These are phyloP conservation scores for Peronosclerospora sorghi DNA, from an alignment of 352 stramenopile genomes.

Conservation along the genomic window DNA sequence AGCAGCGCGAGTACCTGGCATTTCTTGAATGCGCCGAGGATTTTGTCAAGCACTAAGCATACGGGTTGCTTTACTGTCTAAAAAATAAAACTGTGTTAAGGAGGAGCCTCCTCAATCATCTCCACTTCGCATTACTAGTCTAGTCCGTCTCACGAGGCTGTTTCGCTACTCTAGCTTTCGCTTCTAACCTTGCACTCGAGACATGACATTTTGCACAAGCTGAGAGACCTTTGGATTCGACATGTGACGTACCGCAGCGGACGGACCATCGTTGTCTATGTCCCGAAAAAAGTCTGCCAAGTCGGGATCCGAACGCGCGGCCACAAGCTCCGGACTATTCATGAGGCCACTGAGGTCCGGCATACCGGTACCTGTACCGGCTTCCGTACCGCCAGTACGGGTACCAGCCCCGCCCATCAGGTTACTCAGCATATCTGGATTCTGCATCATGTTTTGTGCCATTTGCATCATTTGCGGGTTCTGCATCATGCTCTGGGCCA, in stretches of 20 bases:
- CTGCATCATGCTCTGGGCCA: constrained; percentile 86
- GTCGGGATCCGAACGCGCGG: constrained; percentile 59
- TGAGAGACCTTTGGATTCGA: constrained; percentile 80
- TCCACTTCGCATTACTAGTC: constrained; percentile 6
- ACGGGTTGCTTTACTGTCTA: constrained; percentile 4
- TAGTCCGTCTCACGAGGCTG: constrained; percentile 1
- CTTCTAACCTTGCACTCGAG: constrained; percentile 37
- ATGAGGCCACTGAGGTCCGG: constrained; percentile 58
- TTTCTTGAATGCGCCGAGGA: constrained; percentile 60
- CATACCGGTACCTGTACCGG: constrained; percentile 30
- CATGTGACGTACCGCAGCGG: constrained; percentile 78
- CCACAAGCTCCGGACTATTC: constrained; percentile 66
- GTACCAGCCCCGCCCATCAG: constrained; percentile 56
- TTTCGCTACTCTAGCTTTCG: constrained; percentile 2
- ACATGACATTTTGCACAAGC: constrained; percentile 67
- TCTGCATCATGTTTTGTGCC: constrained; percentile 87
- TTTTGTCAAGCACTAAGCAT: constrained; percentile 63
- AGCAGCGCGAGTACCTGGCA: constrained; percentile 74
- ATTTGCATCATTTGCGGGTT: constrained; percentile 87
- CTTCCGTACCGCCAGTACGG: neutral
- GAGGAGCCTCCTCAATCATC: constrained; percentile 11
- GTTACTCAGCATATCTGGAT: constrained; percentile 64
- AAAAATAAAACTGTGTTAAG: constrained; percentile 11
- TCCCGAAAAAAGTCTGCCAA: constrained; percentile 75
- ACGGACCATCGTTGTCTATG: constrained; percentile 62